Conservation (phyloP, 1,284 basidiomycete genomes). For the Pterulicium gracile region DNA sequence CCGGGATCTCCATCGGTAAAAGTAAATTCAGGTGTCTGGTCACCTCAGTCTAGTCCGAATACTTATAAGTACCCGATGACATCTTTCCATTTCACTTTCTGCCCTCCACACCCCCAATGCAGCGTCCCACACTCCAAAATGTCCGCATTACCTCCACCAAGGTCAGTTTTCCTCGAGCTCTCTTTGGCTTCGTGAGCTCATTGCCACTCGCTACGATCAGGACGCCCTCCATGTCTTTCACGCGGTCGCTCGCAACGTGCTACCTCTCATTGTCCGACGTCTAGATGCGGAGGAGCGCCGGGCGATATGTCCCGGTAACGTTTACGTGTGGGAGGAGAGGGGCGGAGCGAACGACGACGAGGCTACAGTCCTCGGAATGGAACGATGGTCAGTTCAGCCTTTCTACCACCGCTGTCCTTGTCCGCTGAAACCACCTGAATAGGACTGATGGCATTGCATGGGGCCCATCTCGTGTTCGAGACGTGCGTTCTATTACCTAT, state of each 20-base stretch:
- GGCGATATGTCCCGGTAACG: conserved; percentile 52
- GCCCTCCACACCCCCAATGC: conserved; percentile 28
- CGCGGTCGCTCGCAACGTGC: conserved; percentile 50
- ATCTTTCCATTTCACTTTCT: conserved; percentile 10
- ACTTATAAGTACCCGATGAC: not conserved
- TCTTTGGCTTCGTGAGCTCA: conserved; percentile 3
- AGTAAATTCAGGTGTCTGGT: no score
- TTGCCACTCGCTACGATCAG: conserved; percentile 45
- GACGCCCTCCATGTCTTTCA: conserved; percentile 73
- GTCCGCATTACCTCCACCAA: conserved; percentile 60
- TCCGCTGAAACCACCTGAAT: conserved; percentile 36
- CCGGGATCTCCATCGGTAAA: not conserved
- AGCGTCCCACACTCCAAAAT: conserved; percentile 62
- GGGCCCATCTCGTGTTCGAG: conserved; percentile 68
- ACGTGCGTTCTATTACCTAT: conserved; percentile 31
- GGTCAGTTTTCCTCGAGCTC: not conserved
- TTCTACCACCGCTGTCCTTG: conserved; percentile 1
- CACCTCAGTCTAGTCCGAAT: no score
- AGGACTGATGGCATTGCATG: conserved; percentile 72
- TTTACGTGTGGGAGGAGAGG: conserved; percentile 78
- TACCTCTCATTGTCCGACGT: conserved; percentile 68
- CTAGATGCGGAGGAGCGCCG: conserved; percentile 63
- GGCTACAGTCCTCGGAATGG: conserved; percentile 27
- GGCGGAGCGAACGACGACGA: conserved; percentile 20
- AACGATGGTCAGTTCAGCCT: conserved; percentile 28